Percentiles rank a stretch among this genome's conserved stretches.
Conservation (phyloP, 257 asterid genomes). For the Solanum ossicruentum region DNA sequence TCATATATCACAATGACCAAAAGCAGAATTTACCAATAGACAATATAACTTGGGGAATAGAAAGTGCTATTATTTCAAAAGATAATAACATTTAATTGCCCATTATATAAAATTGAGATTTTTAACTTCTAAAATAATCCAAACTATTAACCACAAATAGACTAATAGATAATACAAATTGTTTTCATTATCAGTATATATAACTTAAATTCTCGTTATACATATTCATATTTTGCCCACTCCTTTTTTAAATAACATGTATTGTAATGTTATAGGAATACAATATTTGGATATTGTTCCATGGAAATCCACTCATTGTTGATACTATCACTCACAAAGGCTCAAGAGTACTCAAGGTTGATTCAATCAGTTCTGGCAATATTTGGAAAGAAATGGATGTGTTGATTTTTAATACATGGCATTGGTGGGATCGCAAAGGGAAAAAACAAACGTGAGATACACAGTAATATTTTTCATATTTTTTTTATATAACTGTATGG, state of each 20-base stretch:
- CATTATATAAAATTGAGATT: not conserved
- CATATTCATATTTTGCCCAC: not conserved
- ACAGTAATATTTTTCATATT: not conserved
- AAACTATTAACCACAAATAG: not conserved
- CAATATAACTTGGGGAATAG: not conserved
- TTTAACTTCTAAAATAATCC: not conserved
- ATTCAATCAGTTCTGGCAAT: conserved; percentile 15
- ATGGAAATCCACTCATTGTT: conserved; percentile 21
- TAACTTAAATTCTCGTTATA: not conserved
- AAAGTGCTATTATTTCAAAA: not conserved
- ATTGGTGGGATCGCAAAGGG: conserved; percentile 53
- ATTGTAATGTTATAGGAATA: not conserved
- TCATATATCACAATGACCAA: not conserved
- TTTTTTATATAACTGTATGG: not conserved
- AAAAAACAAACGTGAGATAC: conserved; percentile 41
- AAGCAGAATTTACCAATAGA: not conserved
- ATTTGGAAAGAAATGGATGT: conserved; percentile 21
- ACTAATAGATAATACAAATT: rapidly evolving
- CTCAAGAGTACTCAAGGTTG: conserved; percentile 18
- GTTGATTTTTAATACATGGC: conserved; percentile 35
- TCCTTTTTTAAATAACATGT: not conserved
- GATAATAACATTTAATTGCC: not conserved
- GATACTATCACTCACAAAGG: conserved; percentile 6
- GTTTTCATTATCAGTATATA: not conserved
- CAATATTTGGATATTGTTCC: conserved; percentile 18